phyloP scores from a whole-genome alignment of 768 basidiomycete species.

The Hericium coralloides region DNA sequence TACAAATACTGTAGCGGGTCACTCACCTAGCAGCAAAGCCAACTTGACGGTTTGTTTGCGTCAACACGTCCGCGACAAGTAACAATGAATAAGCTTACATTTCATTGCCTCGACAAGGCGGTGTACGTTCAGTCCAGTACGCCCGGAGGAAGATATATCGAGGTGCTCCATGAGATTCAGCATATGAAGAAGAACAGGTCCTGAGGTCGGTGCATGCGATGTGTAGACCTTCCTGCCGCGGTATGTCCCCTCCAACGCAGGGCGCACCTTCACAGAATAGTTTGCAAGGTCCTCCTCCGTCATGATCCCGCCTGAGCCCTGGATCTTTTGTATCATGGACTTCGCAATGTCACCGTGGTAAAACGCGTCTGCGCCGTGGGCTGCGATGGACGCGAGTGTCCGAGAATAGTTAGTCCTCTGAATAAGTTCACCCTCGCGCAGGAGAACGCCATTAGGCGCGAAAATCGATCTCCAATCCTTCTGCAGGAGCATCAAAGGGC shows the following conservation, averaged over 20 bases:
- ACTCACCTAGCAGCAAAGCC: constrained; percentile 55
- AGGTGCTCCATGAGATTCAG: constrained; percentile 86
- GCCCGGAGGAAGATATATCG: constrained; percentile 36
- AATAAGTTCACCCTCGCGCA: constrained; percentile 70
- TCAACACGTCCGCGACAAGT: neutral
- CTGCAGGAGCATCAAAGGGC: constrained; percentile 50
- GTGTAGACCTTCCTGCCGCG: constrained; percentile 76
- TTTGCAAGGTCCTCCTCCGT: constrained; percentile 61
- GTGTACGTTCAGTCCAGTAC: constrained; percentile 63
- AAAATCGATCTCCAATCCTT: constrained; percentile 81
- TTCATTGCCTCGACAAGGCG: constrained; percentile 80
- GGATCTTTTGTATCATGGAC: constrained; percentile 63
- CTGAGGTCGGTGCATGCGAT: constrained; percentile 75
- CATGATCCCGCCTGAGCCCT: constrained; percentile 70
- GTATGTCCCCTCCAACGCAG: constrained; percentile 73
- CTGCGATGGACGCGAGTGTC: constrained; percentile 67
- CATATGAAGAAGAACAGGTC: constrained; percentile 85
- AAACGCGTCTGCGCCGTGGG: constrained; percentile 71
- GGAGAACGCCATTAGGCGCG: constrained; percentile 62
- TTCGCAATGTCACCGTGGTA: constrained; percentile 87
- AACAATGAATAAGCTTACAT: constrained; percentile 35
- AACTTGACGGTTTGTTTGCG: constrained; percentile 26
- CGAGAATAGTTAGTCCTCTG: constrained; percentile 64
- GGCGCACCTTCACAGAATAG: constrained; percentile 61
- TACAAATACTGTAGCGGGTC: neutral